phyloP scores from a whole-genome alignment of 1,284 basidiomycete species.

The Cryptococcus sp. region DNA sequence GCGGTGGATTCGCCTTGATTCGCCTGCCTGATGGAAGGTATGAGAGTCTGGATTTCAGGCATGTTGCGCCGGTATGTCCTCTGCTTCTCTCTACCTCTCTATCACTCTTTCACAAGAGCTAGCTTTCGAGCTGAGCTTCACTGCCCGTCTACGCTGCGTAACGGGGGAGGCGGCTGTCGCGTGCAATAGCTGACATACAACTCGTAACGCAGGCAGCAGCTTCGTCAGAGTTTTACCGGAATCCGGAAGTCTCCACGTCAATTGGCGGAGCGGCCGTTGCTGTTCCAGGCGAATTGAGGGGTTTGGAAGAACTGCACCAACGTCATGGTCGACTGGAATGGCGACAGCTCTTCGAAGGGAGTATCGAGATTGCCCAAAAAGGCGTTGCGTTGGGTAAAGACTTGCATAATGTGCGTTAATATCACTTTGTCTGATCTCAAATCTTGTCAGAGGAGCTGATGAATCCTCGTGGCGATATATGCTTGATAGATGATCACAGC shows the following conservation, averaged over 20 bases:
- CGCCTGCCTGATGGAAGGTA: constrained; percentile 15
- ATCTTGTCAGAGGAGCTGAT: no score
- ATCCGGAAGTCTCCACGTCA: constrained; percentile 15
- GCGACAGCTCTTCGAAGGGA: constrained; percentile 24
- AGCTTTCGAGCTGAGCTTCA: neutral
- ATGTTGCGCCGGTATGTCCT: constrained; percentile 32
- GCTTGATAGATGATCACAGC: no score
- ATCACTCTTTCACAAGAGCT: neutral
- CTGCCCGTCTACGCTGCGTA: neutral
- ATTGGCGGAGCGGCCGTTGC: constrained; percentile 37
- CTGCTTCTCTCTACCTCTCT: no score
- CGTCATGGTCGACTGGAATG: constrained; percentile 31
- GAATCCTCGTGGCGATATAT: no score
- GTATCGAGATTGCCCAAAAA: constrained; percentile 45
- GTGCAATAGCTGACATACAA: neutral
- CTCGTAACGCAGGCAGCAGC: constrained; percentile 16
- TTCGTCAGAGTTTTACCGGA: constrained; percentile 21
- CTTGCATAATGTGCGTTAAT: constrained; percentile 26
- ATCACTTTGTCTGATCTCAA: neutral
- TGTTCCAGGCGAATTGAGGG: constrained; percentile 38
- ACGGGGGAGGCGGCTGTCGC: neutral
- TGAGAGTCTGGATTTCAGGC: constrained; percentile 35
- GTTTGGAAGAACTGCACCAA: constrained; percentile 33
- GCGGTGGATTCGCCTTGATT: constrained; percentile 41
- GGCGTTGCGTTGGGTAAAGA: constrained; percentile 63